A percentile compares a stretch with the other conserved stretches of the same genome.
phyloP scores from a whole-genome alignment of 768 basidiomycete species.

The Termitomyces sp. region DNA sequence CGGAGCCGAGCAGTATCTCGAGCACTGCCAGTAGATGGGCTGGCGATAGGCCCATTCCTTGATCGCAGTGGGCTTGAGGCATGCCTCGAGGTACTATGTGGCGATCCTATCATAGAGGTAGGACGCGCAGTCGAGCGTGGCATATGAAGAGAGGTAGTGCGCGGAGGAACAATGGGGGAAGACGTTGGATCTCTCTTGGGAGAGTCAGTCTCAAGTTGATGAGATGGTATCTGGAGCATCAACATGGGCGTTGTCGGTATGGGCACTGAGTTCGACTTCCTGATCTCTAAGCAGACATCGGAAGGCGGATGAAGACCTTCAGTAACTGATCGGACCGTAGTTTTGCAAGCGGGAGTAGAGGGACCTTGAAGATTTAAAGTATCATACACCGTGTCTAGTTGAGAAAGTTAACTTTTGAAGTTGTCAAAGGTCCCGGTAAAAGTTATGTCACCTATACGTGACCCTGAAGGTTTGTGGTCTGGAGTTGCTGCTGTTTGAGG shows the following conservation, averaged over 20 bases:
- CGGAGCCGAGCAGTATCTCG: slow-evolving; percentile 41
- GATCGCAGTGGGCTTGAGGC: slow-evolving; percentile 40
- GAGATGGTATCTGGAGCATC: slow-evolving; percentile 23
- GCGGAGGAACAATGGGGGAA: slow-evolving; percentile 42
- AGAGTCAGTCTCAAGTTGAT: slow-evolving; percentile 17
- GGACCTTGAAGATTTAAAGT: slow-evolving; percentile 64
- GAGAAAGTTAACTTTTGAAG: slow-evolving; percentile 67
- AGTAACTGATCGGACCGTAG: slow-evolving; percentile 30
- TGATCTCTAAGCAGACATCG: slow-evolving; percentile 19
- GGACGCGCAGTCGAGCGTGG: slow-evolving; percentile 24
- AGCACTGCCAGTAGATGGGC: slow-evolving; percentile 19
- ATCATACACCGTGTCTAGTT: slow-evolving; percentile 52
- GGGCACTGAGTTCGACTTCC: slow-evolving; percentile 11
- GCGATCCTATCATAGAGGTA: slow-evolving; percentile 21
- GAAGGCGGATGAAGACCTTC: slow-evolving; percentile 22
- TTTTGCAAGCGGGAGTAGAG: slow-evolving; percentile 48
- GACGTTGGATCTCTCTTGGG: slow-evolving; percentile 15
- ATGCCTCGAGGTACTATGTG: slow-evolving; percentile 31
- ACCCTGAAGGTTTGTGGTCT: slow-evolving; percentile 14
- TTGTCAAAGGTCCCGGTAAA: slow-evolving; percentile 64
- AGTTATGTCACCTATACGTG: slow-evolving; percentile 32
- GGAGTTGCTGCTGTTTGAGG: slow-evolving; percentile 30
- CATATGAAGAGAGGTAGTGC: slow-evolving; percentile 44
- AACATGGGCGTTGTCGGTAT: slow-evolving; percentile 22
- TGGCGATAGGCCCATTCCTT: slow-evolving; percentile 30